phyloP scores from a whole-genome alignment of 495 filamentous ascomycete genomes.

The Chlorociboria aeruginascens region DNA sequence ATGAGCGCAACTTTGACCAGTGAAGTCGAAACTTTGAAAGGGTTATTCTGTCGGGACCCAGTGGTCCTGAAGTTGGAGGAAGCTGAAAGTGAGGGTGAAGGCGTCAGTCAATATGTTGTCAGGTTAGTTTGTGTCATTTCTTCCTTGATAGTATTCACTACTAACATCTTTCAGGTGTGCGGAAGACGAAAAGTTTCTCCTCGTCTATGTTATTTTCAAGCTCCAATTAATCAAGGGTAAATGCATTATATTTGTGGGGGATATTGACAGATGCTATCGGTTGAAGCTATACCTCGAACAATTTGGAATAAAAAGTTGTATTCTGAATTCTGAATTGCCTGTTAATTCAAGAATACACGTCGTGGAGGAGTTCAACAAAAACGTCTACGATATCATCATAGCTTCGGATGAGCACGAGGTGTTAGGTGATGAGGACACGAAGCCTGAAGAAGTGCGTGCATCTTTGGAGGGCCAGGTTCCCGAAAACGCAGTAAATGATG shows the following conservation, averaged over 20 bases:
- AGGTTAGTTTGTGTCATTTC: conserved; percentile 38
- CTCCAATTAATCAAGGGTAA: conserved; percentile 91
- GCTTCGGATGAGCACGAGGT: conserved; percentile 89
- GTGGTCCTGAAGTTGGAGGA: conserved; percentile 63
- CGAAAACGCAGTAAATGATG: not conserved
- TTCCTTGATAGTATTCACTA: not conserved
- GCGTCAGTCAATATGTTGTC: conserved; percentile 77
- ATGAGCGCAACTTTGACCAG: conserved; percentile 86
- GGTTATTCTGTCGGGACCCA: conserved; percentile 75
- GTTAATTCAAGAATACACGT: conserved; percentile 88
- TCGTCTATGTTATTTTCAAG: conserved; percentile 90
- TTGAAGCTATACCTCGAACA: conserved; percentile 94
- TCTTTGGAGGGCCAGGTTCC: conserved; percentile 7
- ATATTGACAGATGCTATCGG: conserved; percentile 87
- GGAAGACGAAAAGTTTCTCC: conserved; percentile 94
- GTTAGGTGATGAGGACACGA: conserved; percentile 44
- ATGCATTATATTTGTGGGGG: conserved; percentile 84
- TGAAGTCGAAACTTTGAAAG: conserved; percentile 77
- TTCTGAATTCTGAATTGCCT: conserved; percentile 90
- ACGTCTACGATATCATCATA: conserved; percentile 93
- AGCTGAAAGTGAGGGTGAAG: conserved; percentile 55
- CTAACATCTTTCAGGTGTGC: conserved; percentile 43
- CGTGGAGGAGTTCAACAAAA: conserved; percentile 94
- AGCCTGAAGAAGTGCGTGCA: conserved; percentile 4
- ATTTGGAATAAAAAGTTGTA: conserved; percentile 86